These are phyloP conservation scores for Xerocomus alliaceus DNA, from an alignment of 1,284 basidiomycete species.

Conservation along the genomic window DNA sequence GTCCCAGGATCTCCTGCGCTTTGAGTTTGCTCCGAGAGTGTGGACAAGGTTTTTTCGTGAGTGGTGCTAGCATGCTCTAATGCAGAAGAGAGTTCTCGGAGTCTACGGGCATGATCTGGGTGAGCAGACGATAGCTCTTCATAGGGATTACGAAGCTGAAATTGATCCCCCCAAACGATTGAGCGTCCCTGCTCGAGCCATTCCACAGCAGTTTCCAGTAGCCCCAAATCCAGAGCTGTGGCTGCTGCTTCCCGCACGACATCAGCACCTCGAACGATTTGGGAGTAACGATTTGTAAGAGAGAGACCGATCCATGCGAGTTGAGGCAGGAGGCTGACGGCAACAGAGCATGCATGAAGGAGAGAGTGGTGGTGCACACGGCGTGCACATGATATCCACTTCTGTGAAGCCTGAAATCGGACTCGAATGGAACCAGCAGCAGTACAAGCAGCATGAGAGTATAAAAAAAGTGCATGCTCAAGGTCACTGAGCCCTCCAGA, in stretches of 20 bases:
- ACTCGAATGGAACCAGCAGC: background rate
- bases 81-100: background rate
- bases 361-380: background rate
- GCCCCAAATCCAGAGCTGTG: background rate
- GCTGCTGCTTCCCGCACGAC: background rate
- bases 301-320: slow-evolving; percentile 1
- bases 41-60: background rate
- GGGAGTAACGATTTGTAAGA: background rate
- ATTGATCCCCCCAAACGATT: background rate
- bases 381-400: background rate
- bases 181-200: background rate
- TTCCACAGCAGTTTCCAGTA: background rate
- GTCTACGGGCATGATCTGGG: background rate
- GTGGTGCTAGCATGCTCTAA: background rate
- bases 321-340: background rate
- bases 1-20: no score
- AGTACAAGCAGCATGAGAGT: background rate
- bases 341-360: background rate
- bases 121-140: background rate
- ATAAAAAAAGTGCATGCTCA: background rate
- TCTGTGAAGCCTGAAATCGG: background rate
- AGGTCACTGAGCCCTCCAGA: background rate
- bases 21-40: background rate
- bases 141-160: background rate
- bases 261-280: background rate